Evolutionary conservation across 768 basidiomycete genomes (phyloP).

Genomic region (Lyophyllum shimeji): DNA sequence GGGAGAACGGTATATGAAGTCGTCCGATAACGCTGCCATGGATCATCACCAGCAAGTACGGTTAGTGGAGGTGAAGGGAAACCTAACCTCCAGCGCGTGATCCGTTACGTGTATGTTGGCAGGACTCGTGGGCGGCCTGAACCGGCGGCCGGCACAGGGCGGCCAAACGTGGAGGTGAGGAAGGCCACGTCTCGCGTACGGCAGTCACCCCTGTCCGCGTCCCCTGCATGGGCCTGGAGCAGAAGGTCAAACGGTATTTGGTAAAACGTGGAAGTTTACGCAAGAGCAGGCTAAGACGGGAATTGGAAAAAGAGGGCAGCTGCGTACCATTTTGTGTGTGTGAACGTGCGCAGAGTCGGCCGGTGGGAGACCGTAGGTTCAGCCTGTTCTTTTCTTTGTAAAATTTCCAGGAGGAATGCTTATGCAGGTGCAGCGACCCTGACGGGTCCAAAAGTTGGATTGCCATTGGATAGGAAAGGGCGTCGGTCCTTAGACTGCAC

Average conservation of each 20-base stretch:
- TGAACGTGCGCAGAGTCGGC: not conserved
- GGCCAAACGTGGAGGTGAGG: too few species aligned
- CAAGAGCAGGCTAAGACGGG: not conserved
- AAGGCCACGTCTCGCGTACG: not conserved
- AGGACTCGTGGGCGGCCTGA: not conserved
- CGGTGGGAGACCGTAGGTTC: not conserved
- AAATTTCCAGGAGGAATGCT: not conserved
- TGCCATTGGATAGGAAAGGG: not conserved
- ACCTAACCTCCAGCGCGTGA: too few species aligned
- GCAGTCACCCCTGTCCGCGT: not conserved
- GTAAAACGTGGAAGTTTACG: not conserved
- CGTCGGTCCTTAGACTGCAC: not conserved
- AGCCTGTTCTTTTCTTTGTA: too few species aligned
- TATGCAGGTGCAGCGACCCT: not conserved
- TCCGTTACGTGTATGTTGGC: not conserved
- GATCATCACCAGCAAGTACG: too few species aligned
- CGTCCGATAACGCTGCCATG: too few species aligned
- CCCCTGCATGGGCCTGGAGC: not conserved
- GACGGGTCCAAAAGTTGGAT: not conserved
- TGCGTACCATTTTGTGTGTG: not conserved
- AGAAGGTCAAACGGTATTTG: not conserved
- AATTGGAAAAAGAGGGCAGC: not conserved
- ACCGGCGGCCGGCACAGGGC: not conserved
- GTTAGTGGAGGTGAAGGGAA: too few species aligned
- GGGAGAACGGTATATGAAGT: too few species aligned